Evolutionary conservation across 345 rosid species (phyloP), one percentile per base, ranked within the genome.

Genomic region (Aegle marmelos): DNA sequence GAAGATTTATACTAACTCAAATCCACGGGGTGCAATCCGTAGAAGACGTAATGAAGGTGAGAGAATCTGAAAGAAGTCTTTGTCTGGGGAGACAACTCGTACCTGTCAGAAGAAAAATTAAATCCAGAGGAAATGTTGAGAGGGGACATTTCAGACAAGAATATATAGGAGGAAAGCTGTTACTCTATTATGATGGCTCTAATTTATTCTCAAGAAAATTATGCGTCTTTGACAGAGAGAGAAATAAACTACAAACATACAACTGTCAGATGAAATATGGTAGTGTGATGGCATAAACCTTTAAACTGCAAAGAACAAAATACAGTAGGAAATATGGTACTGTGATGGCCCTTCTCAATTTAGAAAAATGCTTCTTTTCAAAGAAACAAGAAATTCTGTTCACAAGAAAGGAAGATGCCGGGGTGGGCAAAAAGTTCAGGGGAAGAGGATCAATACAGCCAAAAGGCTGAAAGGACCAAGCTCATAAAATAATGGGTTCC

Each of bases 1-100:
- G n/a, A 82, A 16, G 66, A 68, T 57, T 30, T 71, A 56, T 86
- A 88, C 94, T 88, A 79, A 96, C 98, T 89, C 97, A 71, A 86
- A 58, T 69, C 99, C 99, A n/a, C 98, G 98, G 27, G 97, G 90
- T 73, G 97, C 92, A 73, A 94, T 86, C 68, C 98, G 90, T 78
- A 96, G 88, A 84, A 96, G 99, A 58, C 99, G 97, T 66, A 96
- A 86, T 3, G 97, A 88, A 74, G 99, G 99, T 70, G 93, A 92
- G 58, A 96, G 89, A 85, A 96, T 94, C 88, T 96, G 98, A 81
- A 96, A 96, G 82, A 96, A 96, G 84, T 96, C 99, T 87, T 94
- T 96, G 86, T 96, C 99, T 0, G 99, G 99, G 68, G 99, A 96
- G 82, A 96, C 97, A 72, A 96, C 97, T 78, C 97, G 89, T 33